Conservation (phyloP, 1,284 basidiomycete species). For the Ustilago crameri region DNA sequence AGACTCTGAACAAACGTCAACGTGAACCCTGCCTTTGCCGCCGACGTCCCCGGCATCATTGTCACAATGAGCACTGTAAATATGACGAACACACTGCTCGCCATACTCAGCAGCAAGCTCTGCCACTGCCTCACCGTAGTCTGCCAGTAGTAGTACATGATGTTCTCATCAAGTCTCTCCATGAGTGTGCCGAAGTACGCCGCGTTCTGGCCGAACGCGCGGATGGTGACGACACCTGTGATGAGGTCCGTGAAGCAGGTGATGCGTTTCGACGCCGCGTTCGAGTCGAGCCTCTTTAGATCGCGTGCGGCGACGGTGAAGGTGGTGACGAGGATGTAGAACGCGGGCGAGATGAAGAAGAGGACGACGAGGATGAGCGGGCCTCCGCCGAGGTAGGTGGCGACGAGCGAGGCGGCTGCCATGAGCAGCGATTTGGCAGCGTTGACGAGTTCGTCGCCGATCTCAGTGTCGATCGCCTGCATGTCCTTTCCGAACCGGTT, state of each 20-base stretch:
- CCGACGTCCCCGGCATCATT: slow-evolving; percentile 23
- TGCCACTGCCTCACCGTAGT: slow-evolving; percentile 86
- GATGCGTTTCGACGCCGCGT: slow-evolving; percentile 78
- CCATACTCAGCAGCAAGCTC: slow-evolving; percentile 74
- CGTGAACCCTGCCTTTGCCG: slow-evolving; percentile 54
- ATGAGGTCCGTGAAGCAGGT: slow-evolving; percentile 86
- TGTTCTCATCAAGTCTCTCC: slow-evolving; percentile 82
- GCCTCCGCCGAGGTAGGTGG: slow-evolving; percentile 76
- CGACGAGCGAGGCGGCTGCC: slow-evolving; percentile 72
- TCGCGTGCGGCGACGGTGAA: slow-evolving; percentile 91
- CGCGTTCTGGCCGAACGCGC: slow-evolving; percentile 74
- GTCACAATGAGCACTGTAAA: slow-evolving; percentile 55
- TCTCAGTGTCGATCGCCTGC: slow-evolving; percentile 83
- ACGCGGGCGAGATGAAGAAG: slow-evolving; percentile 67
- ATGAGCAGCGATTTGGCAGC: slow-evolving; percentile 49
- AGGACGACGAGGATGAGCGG: slow-evolving; percentile 76
- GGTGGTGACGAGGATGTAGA: slow-evolving; percentile 70
- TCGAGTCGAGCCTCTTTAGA: slow-evolving; percentile 81
- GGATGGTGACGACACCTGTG: slow-evolving; percentile 85
- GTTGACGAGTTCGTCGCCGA: slow-evolving; percentile 67
- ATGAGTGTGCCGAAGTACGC: slow-evolving; percentile 73
- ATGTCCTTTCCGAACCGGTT: slow-evolving; percentile 80
- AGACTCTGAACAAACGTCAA: slow-evolving; percentile 58
- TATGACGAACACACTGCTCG: slow-evolving; percentile 58
- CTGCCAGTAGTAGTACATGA: slow-evolving; percentile 87